A percentile compares a stretch with the other conserved stretches of the same genome.
Conservation (phyloP, 2,329 filamentous ascomycete species). For the Penicillium griseofulvum region DNA sequence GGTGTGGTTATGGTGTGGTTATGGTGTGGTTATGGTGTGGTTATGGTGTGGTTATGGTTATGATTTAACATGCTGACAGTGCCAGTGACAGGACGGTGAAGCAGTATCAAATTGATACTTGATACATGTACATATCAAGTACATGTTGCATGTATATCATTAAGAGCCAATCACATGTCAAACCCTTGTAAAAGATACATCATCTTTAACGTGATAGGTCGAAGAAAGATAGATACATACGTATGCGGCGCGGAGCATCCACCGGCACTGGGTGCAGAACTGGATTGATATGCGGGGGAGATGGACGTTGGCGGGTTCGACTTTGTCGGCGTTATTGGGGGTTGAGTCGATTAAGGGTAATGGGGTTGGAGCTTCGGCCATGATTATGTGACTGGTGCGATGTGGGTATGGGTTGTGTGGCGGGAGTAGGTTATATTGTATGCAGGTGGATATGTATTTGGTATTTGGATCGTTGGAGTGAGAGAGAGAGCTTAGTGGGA, state of each 20-base stretch:
- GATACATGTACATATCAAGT: neutral
- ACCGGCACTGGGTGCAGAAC: constrained; percentile 92
- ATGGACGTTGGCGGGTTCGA: neutral
- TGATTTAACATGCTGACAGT: neutral
- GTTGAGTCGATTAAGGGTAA: neutral
- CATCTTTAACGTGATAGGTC: neutral
- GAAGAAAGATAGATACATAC: constrained; percentile 49
- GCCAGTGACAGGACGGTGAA: too few species aligned
- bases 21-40: too few species aligned
- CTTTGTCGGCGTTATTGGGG: neutral
- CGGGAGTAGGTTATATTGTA: neutral
- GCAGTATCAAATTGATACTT: too few species aligned
- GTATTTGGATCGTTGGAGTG: neutral
- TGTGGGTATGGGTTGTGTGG: neutral
- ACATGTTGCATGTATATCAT: too few species aligned
- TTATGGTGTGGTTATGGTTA: too few species aligned
- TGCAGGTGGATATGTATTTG: neutral
- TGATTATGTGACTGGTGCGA: neutral
- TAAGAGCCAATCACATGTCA: neutral
- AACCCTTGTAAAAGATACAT: neutral
- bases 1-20: neutral
- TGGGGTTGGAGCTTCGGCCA: neutral
- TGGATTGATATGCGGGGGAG: constrained; percentile 79
- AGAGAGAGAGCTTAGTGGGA: neutral
- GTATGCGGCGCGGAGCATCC: constrained; percentile 84